These are phyloP conservation scores for Sphaerulina populicola DNA, from an alignment of 2,329 filamentous ascomycete genomes.

Conservation along the genomic window DNA sequence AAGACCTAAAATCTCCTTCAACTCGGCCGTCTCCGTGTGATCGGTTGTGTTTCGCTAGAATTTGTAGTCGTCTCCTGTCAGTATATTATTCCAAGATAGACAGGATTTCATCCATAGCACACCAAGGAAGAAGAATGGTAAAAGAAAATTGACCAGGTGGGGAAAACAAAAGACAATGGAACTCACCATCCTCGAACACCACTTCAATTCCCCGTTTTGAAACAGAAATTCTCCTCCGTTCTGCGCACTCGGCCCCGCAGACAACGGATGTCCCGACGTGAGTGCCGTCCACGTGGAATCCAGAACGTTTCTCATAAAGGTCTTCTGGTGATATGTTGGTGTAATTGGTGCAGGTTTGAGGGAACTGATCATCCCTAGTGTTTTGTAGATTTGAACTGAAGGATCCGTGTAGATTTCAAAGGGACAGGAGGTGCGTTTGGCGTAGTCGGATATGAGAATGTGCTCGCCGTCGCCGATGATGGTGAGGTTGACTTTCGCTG, in stretches of 20 bases:
- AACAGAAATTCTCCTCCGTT: conserved; percentile 36
- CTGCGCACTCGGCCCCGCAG: conserved; percentile 21
- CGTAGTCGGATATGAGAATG: conserved; percentile 28
- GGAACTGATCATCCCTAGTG: conserved; percentile 28
- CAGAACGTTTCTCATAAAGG: conserved; percentile 18
- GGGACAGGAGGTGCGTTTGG: conserved; percentile 25
- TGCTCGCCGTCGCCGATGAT: conserved; percentile 33
- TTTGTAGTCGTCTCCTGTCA: conserved; percentile 15
- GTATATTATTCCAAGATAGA: too few species aligned
- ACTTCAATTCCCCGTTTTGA: conserved; percentile 29
- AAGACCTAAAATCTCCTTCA: conserved; percentile 31
- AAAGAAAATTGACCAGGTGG: too few species aligned
- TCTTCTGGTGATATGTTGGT: conserved; percentile 15
- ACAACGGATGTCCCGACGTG: conserved; percentile 18
- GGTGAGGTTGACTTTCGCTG: conserved; percentile 24
- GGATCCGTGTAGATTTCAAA: conserved; percentile 32
- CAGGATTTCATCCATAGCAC: neutral
- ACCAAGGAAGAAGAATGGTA: neutral
- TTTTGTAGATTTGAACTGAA: conserved; percentile 26
- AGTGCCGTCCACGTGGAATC: conserved; percentile 23
- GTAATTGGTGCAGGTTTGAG: conserved; percentile 12
- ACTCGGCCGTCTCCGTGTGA: conserved; percentile 30
- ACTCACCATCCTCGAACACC: conserved; percentile 19
- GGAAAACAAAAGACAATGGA: neutral
- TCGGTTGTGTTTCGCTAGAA: conserved; percentile 32